A percentile compares a stretch with the other conserved stretches of the same genome.
Conservation (phyloP, 208 protist species). For the Crithidia fasciculata region DNA sequence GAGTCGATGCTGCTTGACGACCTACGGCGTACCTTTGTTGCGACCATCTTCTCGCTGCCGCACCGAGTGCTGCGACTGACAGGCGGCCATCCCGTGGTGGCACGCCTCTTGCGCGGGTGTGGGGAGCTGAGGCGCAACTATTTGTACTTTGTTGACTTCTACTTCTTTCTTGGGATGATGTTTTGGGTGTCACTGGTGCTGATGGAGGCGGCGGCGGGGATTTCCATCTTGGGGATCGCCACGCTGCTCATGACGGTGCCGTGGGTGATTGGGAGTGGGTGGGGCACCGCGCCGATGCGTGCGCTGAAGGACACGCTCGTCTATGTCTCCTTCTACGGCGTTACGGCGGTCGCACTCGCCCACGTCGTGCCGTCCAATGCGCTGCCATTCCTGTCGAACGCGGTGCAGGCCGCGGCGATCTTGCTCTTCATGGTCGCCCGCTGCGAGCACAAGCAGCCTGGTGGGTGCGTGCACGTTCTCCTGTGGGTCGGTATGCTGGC, state of each 20-base stretch:
- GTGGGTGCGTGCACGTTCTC: constrained; percentile 32
- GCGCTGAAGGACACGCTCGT: constrained; percentile 25
- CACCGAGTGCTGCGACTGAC: constrained; percentile 27
- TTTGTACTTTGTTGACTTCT: constrained; percentile 67
- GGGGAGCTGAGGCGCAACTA: constrained; percentile 25
- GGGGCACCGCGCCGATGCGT: constrained; percentile 3
- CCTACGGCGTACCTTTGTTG: constrained; percentile 26
- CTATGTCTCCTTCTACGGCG: constrained; percentile 23
- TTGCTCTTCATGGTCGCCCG: constrained; percentile 47
- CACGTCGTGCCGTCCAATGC: constrained; percentile 31
- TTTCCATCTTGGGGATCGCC: constrained; percentile 32
- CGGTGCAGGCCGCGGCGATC: constrained; percentile 35
- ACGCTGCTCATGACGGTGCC: constrained; percentile 23
- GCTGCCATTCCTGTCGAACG: constrained; percentile 46
- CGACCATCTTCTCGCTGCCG: constrained; percentile 25
- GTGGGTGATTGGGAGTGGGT: constrained; percentile 31
- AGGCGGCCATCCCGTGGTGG: constrained; percentile 8
- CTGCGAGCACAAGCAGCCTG: constrained; percentile 37
- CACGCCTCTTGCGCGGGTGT: not conserved
- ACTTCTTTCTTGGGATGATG: constrained; percentile 50
- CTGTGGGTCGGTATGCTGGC: constrained; percentile 45
- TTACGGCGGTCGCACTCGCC: constrained; percentile 18
- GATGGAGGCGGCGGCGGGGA: constrained; percentile 34
- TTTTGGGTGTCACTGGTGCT: constrained; percentile 52
- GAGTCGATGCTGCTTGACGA: constrained; percentile 35